phyloP scores from a whole-genome alignment of 2,329 filamentous ascomycete genomes.

The Penicillium sp. region DNA sequence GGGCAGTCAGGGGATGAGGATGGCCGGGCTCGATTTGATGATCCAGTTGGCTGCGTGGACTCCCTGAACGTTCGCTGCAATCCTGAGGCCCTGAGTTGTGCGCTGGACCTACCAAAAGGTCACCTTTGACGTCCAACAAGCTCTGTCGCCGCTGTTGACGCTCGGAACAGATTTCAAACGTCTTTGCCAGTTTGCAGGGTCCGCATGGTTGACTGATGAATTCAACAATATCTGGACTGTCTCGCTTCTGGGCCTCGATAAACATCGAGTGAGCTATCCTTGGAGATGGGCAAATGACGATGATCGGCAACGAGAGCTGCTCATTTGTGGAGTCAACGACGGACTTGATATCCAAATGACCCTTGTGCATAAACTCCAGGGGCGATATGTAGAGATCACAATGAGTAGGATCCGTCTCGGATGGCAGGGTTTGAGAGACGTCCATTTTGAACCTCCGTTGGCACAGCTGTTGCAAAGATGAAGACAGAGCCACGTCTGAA shows the following conservation, averaged over 20 bases:
- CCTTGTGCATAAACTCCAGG: background rate
- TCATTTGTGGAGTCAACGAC: background rate
- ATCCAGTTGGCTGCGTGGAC: background rate
- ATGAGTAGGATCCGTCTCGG: background rate
- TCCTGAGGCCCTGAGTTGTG: background rate
- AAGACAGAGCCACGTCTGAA: constrained; percentile 8
- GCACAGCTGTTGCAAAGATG: constrained; percentile 20
- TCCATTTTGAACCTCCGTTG: constrained; percentile 18
- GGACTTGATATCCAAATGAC: background rate
- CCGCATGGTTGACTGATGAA: constrained; percentile 10
- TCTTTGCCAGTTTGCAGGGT: background rate
- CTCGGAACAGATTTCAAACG: background rate
- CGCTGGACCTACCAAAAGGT: background rate
- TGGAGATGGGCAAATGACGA: constrained; percentile 30
- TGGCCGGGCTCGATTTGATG: background rate
- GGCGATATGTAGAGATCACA: constrained; percentile 23
- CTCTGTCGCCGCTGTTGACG: background rate
- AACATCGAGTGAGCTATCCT: constrained; percentile 22
- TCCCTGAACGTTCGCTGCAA: background rate
- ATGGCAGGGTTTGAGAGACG: constrained; percentile 1
- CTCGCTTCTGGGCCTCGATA: constrained; percentile 5
- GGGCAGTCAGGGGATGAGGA: background rate
- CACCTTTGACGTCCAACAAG: background rate
- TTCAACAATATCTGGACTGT: constrained; percentile 23
- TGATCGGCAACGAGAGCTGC: constrained; percentile 11